Conservation (phyloP, 306 rosid genomes). For the Spatholobus suberectus region DNA sequence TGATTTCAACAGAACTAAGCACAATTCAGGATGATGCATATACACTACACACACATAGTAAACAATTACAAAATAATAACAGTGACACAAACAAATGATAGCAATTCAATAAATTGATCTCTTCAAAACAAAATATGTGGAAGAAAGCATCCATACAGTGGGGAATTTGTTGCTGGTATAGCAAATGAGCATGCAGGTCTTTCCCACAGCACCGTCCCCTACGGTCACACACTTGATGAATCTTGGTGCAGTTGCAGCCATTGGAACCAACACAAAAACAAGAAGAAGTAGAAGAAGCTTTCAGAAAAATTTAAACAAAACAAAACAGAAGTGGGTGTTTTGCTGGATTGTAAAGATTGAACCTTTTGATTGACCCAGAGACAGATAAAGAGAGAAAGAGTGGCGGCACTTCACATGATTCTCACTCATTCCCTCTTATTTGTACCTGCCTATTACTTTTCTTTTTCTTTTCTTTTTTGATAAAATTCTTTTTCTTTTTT, state of each 20-base stretch:
- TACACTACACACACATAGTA: slow-evolving; percentile 20
- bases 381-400: slow-evolving; percentile 40
- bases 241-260: slow-evolving; percentile 85
- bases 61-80: background rate
- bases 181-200: slow-evolving; percentile 97
- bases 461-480: background rate
- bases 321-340: slow-evolving; percentile 31
- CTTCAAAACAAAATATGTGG: background rate
- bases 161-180: slow-evolving; percentile 94
- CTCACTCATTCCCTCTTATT: slow-evolving; percentile 59
- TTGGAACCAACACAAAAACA: slow-evolving; percentile 39
- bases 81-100: background rate
- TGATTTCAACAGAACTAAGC: slow-evolving; percentile 36
- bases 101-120: slow-evolving; percentile 39
- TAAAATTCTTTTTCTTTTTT: background rate
- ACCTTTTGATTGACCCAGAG: slow-evolving; percentile 56
- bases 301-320: slow-evolving; percentile 13
- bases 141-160: slow-evolving; percentile 52
- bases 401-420: slow-evolving; percentile 79
- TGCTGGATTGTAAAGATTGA: slow-evolving; percentile 49
- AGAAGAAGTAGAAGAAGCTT: slow-evolving; percentile 24
- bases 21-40: slow-evolving; percentile 52
- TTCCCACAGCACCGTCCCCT: slow-evolving; percentile 96
- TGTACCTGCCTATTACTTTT: slow-evolving; percentile 19
- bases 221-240: slow-evolving; percentile 96